phyloP scores from a whole-genome alignment of 2,329 filamentous ascomycete species.

The Aspergillus niger region DNA sequence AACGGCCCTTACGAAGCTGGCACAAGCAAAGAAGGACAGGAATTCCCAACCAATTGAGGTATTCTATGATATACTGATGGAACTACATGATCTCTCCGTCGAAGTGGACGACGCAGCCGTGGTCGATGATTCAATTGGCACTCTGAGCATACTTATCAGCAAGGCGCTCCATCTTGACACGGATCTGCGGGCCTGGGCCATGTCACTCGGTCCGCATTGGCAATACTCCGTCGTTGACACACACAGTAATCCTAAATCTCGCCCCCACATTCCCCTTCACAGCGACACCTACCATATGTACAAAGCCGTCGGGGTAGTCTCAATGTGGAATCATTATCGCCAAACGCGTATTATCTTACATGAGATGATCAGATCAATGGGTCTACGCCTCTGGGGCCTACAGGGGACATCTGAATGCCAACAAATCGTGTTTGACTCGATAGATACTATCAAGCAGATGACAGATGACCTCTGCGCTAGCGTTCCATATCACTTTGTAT shows the following conservation, averaged over 20 bases:
- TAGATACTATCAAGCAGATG: conserved; percentile 5
- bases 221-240: too few species aligned
- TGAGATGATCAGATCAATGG: neutral
- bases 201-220: too few species aligned
- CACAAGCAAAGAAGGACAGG: neutral
- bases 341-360: too few species aligned
- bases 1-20: neutral
- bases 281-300: too few species aligned
- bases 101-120: neutral
- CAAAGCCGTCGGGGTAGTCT: too few species aligned
- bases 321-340: too few species aligned
- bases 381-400: conserved; percentile 15
- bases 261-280: too few species aligned
- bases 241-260: too few species aligned
- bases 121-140: too few species aligned
- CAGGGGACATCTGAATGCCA: neutral
- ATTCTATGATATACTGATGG: neutral
- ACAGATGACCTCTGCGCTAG: conserved; percentile 23
- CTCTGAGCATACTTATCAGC: too few species aligned
- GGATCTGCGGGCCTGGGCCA: too few species aligned
- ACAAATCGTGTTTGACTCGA: neutral
- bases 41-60: neutral
- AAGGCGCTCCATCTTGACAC: too few species aligned
- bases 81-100: neutral
- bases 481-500: conserved; percentile 20